Percentiles rank a stretch among this genome's conserved stretches.
These are phyloP conservation scores for Penicillium goetzii DNA, from an alignment of 495 filamentous ascomycete genomes.

Conservation along the genomic window DNA sequence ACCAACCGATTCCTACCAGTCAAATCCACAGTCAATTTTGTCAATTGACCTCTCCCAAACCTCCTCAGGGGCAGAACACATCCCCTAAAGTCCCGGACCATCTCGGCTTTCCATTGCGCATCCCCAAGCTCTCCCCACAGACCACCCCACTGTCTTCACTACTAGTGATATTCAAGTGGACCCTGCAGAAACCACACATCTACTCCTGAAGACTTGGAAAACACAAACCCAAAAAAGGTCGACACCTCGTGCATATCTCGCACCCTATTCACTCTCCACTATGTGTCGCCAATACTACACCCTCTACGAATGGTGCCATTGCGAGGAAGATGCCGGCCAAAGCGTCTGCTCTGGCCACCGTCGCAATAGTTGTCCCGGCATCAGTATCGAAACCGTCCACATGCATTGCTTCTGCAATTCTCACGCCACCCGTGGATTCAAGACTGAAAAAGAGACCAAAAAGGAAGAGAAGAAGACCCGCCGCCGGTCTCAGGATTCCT, in stretches of 20 bases:
- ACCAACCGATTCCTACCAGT: neutral
- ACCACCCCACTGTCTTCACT: neutral
- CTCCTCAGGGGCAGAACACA: neutral
- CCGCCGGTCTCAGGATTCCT: conserved; percentile 30
- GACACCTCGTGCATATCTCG: neutral
- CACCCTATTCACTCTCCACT: conserved; percentile 7
- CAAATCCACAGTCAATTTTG: neutral
- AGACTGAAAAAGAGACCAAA: conserved; percentile 38
- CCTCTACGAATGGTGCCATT: conserved; percentile 51
- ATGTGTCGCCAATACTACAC: conserved; percentile 53
- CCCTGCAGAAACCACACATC: neutral
- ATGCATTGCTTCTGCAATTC: conserved; percentile 52
- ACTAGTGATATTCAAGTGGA: conserved; percentile 8
- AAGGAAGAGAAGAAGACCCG: conserved; percentile 34
- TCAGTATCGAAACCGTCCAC: conserved; percentile 45
- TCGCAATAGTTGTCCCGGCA: conserved; percentile 38
- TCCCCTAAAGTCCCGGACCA: neutral
- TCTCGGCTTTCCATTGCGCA: neutral
- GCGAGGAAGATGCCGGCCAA: conserved; percentile 46
- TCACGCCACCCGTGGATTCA: conserved; percentile 46
- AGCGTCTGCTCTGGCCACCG: conserved; percentile 36
- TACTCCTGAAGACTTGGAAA: neutral
- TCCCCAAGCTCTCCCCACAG: neutral
- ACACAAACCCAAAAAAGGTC: neutral
- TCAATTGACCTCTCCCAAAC: neutral